Evolutionary conservation across 1,139 yeast genomes (phyloP).

Genomic region (Nakaseomyces delphensis): DNA sequence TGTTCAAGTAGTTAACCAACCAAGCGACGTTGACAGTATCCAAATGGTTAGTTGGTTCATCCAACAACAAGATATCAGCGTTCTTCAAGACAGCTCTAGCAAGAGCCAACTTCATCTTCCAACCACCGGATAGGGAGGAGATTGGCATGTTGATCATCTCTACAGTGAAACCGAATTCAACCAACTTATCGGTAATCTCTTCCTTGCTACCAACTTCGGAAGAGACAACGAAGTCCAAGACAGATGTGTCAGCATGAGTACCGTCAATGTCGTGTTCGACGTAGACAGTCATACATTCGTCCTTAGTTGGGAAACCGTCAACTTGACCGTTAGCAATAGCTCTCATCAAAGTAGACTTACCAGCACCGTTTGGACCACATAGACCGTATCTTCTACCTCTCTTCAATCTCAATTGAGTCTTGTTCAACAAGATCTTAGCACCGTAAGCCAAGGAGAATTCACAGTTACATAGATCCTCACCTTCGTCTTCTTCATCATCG

Average conservation of each 20-base stretch:
- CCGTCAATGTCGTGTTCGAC: constrained; percentile 99
- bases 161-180: constrained; percentile 85
- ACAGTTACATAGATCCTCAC: constrained; percentile 99
- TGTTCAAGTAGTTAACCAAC: constrained; percentile 97
- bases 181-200: constrained; percentile 62
- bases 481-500: constrained; percentile 99
- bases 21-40: constrained; percentile 98
- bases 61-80: constrained; percentile 95
- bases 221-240: constrained; percentile 78
- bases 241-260: constrained; percentile 92
- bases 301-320: constrained; percentile 99
- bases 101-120: constrained; percentile 99
- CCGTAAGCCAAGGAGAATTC: constrained; percentile 99
- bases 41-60: constrained; percentile 99
- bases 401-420: constrained; percentile 98
- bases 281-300: constrained; percentile 96
- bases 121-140: constrained; percentile 97
- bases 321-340: constrained; percentile 99
- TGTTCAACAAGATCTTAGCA: constrained; percentile 99
- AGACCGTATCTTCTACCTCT: constrained; percentile 99
- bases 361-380: constrained; percentile 99
- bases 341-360: constrained; percentile 99
- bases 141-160: constrained; percentile 90
- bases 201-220: constrained; percentile 77
- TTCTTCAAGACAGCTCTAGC: constrained; percentile 98